phyloP scores from a whole-genome alignment of 805 yeast species.

The Starmera pachycereana region DNA sequence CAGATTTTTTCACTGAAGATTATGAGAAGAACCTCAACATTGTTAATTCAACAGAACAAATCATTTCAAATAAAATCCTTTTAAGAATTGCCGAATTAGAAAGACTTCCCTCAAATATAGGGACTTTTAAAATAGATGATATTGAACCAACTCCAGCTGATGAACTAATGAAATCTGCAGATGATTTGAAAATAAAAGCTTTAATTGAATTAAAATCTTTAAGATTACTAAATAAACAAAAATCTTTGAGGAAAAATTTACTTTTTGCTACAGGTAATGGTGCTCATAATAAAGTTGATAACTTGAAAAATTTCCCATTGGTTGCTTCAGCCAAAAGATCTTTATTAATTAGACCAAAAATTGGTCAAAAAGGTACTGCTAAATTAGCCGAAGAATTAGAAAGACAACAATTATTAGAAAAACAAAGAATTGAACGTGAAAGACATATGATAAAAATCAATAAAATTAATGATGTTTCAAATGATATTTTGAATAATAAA shows the following conservation, averaged over 20 bases:
- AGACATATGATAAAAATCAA: conserved; percentile 40
- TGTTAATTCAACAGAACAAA: conserved; percentile 38
- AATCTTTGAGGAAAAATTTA: conserved; percentile 52
- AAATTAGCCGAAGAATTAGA: conserved; percentile 67
- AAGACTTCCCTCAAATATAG: conserved; percentile 58
- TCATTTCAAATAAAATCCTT: conserved; percentile 42
- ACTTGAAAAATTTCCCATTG: conserved; percentile 40
- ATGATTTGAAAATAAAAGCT: conserved; percentile 53
- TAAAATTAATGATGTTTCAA: conserved; percentile 23
- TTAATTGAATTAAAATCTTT: conserved; percentile 62
- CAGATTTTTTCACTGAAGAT: conserved; percentile 17
- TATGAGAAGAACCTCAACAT: conserved; percentile 27
- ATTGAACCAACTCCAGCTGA: conserved; percentile 33
- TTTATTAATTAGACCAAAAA: conserved; percentile 55
- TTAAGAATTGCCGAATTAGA: conserved; percentile 53
- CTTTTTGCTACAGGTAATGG: conserved; percentile 42
- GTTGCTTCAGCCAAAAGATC: conserved; percentile 62
- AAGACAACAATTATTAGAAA: conserved; percentile 58
- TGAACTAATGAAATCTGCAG: conserved; percentile 35
- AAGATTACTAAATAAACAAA: conserved; percentile 58
- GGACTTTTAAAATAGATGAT: conserved; percentile 40
- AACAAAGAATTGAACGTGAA: conserved; percentile 38
- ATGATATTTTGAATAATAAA: conserved; percentile 18
- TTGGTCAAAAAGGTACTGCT: conserved; percentile 65
- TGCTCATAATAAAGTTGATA: conserved; percentile 44